phyloP scores from a whole-genome alignment of 2,329 filamentous ascomycete genomes.

The Colletotrichum sp. region DNA sequence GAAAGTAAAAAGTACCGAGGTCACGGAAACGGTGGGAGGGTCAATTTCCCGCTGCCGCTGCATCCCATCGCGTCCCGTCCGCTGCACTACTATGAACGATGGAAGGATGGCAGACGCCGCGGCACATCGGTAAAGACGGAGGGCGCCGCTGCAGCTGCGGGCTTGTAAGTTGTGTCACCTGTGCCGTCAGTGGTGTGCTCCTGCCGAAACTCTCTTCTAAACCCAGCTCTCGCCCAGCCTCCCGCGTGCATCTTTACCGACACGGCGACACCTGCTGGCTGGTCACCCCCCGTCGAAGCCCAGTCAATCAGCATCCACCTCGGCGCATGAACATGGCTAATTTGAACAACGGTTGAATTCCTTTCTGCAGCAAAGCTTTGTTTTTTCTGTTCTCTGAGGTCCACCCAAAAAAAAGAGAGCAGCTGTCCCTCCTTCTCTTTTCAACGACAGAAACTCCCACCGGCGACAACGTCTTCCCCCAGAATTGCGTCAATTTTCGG shows the following conservation, averaged over 20 bases:
- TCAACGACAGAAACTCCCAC: background rate
- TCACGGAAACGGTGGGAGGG: background rate
- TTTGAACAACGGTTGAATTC: background rate
- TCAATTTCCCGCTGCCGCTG: background rate
- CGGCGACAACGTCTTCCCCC: background rate
- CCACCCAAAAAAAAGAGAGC: background rate
- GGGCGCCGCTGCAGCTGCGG: background rate
- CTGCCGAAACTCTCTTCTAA: background rate
- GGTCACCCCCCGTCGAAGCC: background rate
- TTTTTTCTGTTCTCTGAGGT: background rate
- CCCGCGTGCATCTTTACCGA: background rate
- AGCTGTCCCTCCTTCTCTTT: background rate
- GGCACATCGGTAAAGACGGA: background rate
- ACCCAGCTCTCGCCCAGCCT: background rate
- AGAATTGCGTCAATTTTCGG: background rate
- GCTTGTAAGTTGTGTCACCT: background rate
- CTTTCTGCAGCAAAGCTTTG: background rate
- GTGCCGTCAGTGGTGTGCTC: background rate
- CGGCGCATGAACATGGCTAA: slow-evolving; percentile 20
- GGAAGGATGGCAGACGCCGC: background rate
- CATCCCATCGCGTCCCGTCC: background rate
- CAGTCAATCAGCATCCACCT: slow-evolving; percentile 1
- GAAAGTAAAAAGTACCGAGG: slow-evolving; percentile 16
- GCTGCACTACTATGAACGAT: background rate
- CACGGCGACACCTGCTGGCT: background rate